Conservation (phyloP, 1,139 yeast genomes). For the Pichia sp. region DNA sequence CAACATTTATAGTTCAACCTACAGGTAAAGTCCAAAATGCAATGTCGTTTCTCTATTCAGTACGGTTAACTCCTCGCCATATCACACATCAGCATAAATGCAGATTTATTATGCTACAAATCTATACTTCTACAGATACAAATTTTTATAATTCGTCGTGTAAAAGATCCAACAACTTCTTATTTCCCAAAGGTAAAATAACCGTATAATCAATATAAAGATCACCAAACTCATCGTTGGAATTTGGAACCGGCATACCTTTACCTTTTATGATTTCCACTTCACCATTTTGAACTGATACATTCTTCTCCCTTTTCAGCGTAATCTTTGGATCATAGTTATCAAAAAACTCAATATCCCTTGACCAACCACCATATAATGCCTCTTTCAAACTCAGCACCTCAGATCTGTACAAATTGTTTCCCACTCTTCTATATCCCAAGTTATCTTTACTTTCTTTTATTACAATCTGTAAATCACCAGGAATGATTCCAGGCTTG, state of each 20-base stretch:
- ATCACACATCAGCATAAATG: no score
- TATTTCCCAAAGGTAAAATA: constrained; percentile 21
- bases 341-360: constrained; percentile 62
- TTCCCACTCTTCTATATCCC: constrained; percentile 81
- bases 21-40: constrained; percentile 52
- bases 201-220: constrained; percentile 41
- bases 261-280: constrained; percentile 60
- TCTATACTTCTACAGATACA: no score
- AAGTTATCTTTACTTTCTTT: constrained; percentile 48
- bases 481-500: constrained; percentile 73
- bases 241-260: constrained; percentile 71
- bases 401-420: constrained; percentile 74
- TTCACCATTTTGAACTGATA: constrained; percentile 53
- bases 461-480: constrained; percentile 60
- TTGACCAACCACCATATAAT: constrained; percentile 66
- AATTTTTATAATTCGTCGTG: constrained; percentile 20
- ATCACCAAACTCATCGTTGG: constrained; percentile 60
- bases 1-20: no score
- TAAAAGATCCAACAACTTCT: constrained; percentile 12
- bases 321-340: constrained; percentile 38
- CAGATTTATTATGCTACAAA: no score
- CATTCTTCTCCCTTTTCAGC: constrained; percentile 43
- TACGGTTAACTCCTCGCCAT: no score
- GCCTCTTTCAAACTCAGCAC: constrained; percentile 69
- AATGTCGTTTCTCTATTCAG: constrained; percentile 1